Base-by-base conservation (phyloP, 2,329 filamentous ascomycete genomes). In the Thielaviopsis punctulata region DNA sequence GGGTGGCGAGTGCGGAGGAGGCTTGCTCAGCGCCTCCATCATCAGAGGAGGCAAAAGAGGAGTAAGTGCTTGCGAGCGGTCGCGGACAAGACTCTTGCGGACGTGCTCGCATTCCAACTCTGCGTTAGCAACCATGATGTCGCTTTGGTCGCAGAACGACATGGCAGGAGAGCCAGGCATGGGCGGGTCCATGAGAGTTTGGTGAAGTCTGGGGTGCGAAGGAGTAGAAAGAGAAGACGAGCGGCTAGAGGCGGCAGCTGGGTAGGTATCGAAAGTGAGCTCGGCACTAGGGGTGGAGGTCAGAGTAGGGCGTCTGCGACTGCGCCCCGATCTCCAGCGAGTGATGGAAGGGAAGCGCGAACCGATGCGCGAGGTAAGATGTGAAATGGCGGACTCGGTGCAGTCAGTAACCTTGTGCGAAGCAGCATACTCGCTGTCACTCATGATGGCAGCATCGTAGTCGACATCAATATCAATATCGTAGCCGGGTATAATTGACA, bases 41-140 rank as follows among this genome's bases (percentile, higher is more conserved):
- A 93, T 76, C 33, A 92, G 73, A 0, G 89, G 89, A 7, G 89
- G 89, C 2, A 95, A 73, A 7, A 95, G 73, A 39, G 89, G 90
- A 2, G 89, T 95, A 3, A 83, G 83, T 0, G 86, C 83, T 59
- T 85, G 62, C 44, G 68, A 66, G 48, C 76, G 73, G 68, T 68
- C 79, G 63, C 68, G 80, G 68, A 68, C 65, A 67, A 76, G 50
- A 43, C 45, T 49, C 49, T 54, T 48, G 49, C 51, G 24, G 30
- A 43, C 43, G 19, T 23, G n/a, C 13, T 50, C 24, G 45, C 44
- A 36, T 23, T 43, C 49, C 8, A 49, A 12, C 18, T 73, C 70
- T 27, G 75, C 69, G 36, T 77, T 68, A 5, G 74, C 66, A 13
- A 58, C 24, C 19, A 69, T 65, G 4, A 65, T 56, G 3, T 71